phyloP scores from a whole-genome alignment of 1,139 yeast genomes.

The Hemisphaericaspora subhashii region DNA sequence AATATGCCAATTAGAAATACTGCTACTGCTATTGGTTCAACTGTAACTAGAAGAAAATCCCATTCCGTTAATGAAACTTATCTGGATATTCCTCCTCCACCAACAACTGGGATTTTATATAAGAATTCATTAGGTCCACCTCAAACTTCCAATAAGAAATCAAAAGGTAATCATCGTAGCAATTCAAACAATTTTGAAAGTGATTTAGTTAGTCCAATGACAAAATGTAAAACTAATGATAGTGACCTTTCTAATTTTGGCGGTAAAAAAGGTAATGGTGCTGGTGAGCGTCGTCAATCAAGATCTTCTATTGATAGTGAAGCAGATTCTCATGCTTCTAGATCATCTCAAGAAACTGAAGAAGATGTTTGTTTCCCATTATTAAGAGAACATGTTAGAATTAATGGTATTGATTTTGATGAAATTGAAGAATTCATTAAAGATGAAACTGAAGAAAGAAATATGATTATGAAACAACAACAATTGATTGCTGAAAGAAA shows the following conservation, averaged over 20 bases:
- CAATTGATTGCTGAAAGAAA: slow-evolving; percentile 31
- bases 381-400: slow-evolving; percentile 67
- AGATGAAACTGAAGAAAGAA: slow-evolving; percentile 43
- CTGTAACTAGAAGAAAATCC: slow-evolving; percentile 20
- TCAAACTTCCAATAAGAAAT: slow-evolving; percentile 8
- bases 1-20: slow-evolving; percentile 7
- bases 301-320: slow-evolving; percentile 56
- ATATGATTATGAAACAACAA: slow-evolving; percentile 30
- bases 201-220: slow-evolving; percentile 35
- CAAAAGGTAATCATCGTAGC: slow-evolving; percentile 7
- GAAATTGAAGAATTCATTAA: slow-evolving; percentile 74
- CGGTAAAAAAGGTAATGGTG: slow-evolving; percentile 7
- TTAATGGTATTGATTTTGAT: slow-evolving; percentile 76
- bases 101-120: slow-evolving; percentile 1
- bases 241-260: slow-evolving; percentile 19
- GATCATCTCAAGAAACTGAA: slow-evolving; percentile 83
- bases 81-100: slow-evolving; percentile 3
- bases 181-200: slow-evolving; percentile 24
- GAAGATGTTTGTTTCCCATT: slow-evolving; percentile 98
- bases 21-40: background rate
- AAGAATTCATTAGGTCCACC: slow-evolving; percentile 2
- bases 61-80: slow-evolving; percentile 29
- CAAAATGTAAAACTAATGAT: slow-evolving; percentile 34
- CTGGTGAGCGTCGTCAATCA: slow-evolving; percentile 27
- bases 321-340: slow-evolving; percentile 67